A percentile compares a stretch with the other conserved stretches of the same genome.
Conservation (phyloP, 257 asterid genomes). For the Agastache rugosa region DNA sequence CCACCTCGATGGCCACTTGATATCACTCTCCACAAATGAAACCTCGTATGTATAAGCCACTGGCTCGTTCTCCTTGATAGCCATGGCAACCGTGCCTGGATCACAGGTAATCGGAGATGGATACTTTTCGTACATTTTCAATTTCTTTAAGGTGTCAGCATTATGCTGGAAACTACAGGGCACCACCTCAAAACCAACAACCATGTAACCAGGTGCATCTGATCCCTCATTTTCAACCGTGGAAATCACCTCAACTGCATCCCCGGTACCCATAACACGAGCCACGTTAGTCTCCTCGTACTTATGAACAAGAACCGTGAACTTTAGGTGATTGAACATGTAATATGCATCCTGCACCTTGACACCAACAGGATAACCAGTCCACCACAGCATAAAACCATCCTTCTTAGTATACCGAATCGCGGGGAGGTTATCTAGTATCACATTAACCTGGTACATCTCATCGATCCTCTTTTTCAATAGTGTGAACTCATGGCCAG, state of each 20-base stretch:
- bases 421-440: constrained; percentile 84
- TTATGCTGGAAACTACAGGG: constrained; percentile 79
- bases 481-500: constrained; percentile 71
- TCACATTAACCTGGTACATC: constrained; percentile 85
- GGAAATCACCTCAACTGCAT: constrained; percentile 77
- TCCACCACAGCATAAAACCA: constrained; percentile 72
- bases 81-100: constrained; percentile 64
- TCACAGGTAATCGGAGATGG: constrained; percentile 68
- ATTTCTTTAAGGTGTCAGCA: constrained; percentile 55
- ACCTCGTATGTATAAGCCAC: constrained; percentile 78
- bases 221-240: constrained; percentile 55
- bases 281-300: constrained; percentile 83
- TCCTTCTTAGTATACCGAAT: constrained; percentile 78
- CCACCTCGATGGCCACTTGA: constrained; percentile 97
- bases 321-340: constrained; percentile 76
- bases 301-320: constrained; percentile 78
- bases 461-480: constrained; percentile 87
- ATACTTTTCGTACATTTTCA: constrained; percentile 65
- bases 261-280: constrained; percentile 90
- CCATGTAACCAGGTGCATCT: constrained; percentile 79
- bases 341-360: constrained; percentile 67
- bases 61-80: constrained; percentile 77
- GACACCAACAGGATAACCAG: constrained; percentile 84
- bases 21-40: constrained; percentile 73
- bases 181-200: constrained; percentile 90